A percentile compares a stretch with the other conserved stretches of the same genome.
Evolutionary conservation across 306 rosid genomes (phyloP).

Genomic region (Castanea crenata): DNA sequence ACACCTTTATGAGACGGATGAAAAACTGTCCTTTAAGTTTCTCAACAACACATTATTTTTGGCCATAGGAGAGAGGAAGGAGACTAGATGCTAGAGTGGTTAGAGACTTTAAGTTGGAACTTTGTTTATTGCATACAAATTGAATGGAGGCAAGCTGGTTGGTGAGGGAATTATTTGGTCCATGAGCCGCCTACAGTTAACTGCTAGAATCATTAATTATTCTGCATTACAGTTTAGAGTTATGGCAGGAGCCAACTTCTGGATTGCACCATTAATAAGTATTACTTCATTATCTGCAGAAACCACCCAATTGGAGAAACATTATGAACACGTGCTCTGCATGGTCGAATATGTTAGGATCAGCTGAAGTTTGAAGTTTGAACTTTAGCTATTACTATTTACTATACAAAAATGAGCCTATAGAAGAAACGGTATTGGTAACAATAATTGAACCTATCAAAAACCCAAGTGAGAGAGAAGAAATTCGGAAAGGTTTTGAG

Average conservation of each 20-base stretch:
- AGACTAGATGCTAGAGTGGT: background rate
- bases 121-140: background rate
- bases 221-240: slow-evolving; percentile 4
- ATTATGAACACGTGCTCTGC: too few relatives aligned
- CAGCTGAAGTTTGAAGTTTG: too few relatives aligned
- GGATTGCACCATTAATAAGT: background rate
- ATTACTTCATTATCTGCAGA: too few relatives aligned
- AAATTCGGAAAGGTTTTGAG: background rate
- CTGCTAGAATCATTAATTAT: background rate
- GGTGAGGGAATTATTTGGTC: slow-evolving; percentile 22
- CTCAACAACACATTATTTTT: background rate
- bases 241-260: slow-evolving; percentile 2
- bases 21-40: too few relatives aligned
- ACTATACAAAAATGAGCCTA: too few relatives aligned
- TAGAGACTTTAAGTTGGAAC: background rate
- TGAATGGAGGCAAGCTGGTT: slow-evolving; percentile 7
- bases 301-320: too few relatives aligned
- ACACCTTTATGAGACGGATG: background rate
- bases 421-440: too few relatives aligned
- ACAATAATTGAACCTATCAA: too few relatives aligned
- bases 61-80: background rate
- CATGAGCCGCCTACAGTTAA: slow-evolving; percentile 7
- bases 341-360: too few relatives aligned
- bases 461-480: background rate
- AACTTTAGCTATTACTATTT: too few relatives aligned